Base-by-base conservation (phyloP, 768 basidiomycete species). In the Rhizopogon vesiculosus region DNA sequence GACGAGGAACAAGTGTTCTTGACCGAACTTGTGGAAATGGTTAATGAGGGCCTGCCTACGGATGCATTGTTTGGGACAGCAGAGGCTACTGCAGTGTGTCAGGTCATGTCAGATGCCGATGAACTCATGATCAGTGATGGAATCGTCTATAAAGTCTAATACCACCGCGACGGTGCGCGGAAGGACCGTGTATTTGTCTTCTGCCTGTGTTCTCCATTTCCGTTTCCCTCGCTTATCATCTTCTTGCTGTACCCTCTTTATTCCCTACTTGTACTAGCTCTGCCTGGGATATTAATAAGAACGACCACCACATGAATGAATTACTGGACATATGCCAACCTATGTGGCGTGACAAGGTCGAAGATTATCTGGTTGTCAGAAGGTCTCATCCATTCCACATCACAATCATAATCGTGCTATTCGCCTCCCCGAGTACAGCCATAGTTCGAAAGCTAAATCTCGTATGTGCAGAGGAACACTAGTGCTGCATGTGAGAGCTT, bases 51-150 rank as follows among this genome's bases (percentile, higher is more conserved):
- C 19, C 69, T 97, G 53, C 64, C 80, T 8, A 81, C 82, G 3
- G 81, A 80, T 45, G 77, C 77, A 16, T 73, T 94, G 40, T 98
- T 92, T 69, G 89, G 91, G 3, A 87, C 85, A 0, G 77, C 79
- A 12, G 96, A 98, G 69, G 96, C 90, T 1, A 84, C 82, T 5
- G 75, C 78, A 53, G 84, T 86, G 22, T 86, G 87, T 56, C 77
- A 83, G 59, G 70, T 76, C 38, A 97, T 98, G 95, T 79, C 81
- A 28, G 85, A 87, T 63, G 61, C 64, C 15, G 71, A 73, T 53
- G 89, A 95, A 70, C 75, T 98, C 59, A 92, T 97, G 90, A 78
- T 93, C 63, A 88, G 87, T 60, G 91, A 90, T 33, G 89, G 87
- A 33, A 84, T 91, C 55, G 81, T 95, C 52, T 95, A 95, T 75